phyloP scores from a whole-genome alignment of 2,329 filamentous ascomycete genomes.

The Phialocephala subalpina region DNA sequence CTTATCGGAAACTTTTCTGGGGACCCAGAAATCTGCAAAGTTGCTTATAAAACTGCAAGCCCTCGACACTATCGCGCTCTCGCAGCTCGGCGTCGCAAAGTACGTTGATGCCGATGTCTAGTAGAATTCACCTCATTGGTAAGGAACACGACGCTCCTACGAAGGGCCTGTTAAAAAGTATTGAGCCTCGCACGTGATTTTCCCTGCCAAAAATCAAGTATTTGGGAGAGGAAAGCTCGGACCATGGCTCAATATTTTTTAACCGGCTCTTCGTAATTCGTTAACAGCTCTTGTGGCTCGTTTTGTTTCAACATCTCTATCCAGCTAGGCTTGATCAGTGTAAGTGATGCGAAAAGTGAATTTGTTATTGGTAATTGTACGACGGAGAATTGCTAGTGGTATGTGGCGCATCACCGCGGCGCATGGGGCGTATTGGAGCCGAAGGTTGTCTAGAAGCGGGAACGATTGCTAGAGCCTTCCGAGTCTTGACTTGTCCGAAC shows the following conservation, averaged over 20 bases:
- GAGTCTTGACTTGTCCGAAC: neutral
- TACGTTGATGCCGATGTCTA: neutral
- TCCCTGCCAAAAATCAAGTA: too few species aligned
- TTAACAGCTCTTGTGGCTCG: neutral
- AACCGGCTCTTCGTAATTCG: too few species aligned
- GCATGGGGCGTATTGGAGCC: neutral
- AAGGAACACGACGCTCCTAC: neutral
- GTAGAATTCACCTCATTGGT: neutral
- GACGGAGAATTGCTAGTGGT: neutral
- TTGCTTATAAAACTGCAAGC: conserved; percentile 25
- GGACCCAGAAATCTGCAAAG: neutral
- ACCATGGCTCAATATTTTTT: too few species aligned
- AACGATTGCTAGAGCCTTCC: neutral
- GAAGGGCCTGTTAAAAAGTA: too few species aligned
- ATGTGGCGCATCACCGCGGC: neutral
- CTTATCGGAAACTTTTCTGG: conserved; percentile 20
- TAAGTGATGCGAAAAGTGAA: neutral
- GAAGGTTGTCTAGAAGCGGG: neutral
- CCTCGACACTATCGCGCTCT: conserved; percentile 19
- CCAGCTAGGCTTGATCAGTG: neutral
- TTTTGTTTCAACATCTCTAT: conserved; percentile 4
- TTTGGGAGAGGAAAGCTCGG: too few species aligned
- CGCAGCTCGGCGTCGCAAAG: conserved; percentile 15
- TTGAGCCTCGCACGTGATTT: too few species aligned
- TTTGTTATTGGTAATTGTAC: neutral